Percentiles rank a stretch among this genome's conserved stretches.
Evolutionary conservation across 108 stramenopile species (phyloP).

Genomic region (Chaetoceros tenuissimus): DNA sequence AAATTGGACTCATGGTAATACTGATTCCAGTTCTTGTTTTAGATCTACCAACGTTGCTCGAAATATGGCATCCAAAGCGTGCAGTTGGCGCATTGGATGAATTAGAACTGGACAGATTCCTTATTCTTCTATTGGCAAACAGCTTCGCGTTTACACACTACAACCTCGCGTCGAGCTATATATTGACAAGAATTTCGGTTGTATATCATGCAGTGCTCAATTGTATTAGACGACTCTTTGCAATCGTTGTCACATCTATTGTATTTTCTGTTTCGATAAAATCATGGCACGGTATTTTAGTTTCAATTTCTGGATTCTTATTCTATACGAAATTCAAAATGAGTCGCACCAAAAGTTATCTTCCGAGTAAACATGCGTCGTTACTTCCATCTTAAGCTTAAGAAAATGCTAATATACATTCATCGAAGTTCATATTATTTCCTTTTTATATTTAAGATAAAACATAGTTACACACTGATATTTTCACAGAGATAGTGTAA

Average conservation of each 20-base stretch:
- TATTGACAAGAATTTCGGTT: slow-evolving; percentile 64
- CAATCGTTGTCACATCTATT: slow-evolving; percentile 65
- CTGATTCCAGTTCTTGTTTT: slow-evolving; percentile 22
- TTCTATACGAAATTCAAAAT: slow-evolving; percentile 42
- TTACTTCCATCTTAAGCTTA: no score
- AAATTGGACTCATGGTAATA: slow-evolving; percentile 45
- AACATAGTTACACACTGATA: no score
- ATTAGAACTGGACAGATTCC: slow-evolving; percentile 10
- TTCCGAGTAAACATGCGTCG: no score
- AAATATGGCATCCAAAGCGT: background rate
- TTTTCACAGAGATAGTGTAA: no score
- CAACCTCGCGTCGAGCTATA: slow-evolving; percentile 58
- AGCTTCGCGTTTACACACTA: slow-evolving; percentile 67
- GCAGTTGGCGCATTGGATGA: background rate
- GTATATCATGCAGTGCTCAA: slow-evolving; percentile 81
- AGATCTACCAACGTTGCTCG: slow-evolving; percentile 7
- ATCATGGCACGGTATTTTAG: slow-evolving; percentile 38
- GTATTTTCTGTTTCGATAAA: slow-evolving; percentile 49
- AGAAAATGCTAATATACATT: no score
- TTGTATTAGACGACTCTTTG: slow-evolving; percentile 74
- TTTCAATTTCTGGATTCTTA: slow-evolving; percentile 51
- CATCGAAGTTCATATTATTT: no score
- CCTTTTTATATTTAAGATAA: no score
- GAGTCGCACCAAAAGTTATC: no score
- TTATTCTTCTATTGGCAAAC: slow-evolving; percentile 47